These are phyloP conservation scores for Tetradesmus obliquus DNA, from an alignment of 139 green algal genomes.

Conservation along the genomic window DNA sequence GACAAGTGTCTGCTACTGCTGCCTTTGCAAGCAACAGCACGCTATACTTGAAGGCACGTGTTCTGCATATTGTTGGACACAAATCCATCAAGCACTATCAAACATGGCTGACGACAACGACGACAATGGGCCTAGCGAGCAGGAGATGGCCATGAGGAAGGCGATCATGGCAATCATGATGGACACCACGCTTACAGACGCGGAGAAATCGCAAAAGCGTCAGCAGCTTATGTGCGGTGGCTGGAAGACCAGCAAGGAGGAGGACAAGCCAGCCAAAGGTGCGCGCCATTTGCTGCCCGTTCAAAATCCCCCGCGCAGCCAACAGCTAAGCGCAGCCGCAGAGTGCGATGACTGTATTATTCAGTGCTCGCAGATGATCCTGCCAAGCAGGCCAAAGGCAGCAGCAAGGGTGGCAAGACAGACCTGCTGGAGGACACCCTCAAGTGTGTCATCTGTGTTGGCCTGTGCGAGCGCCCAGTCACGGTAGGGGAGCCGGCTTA, in stretches of 20 bases:
- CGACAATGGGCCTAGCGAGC: constrained; percentile 19
- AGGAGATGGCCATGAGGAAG: neutral
- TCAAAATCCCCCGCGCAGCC: neutral
- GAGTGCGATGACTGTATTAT: neutral
- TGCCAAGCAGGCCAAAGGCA: neutral
- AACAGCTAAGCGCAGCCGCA: neutral
- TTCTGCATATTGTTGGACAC: neutral
- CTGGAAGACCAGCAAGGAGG: constrained; percentile 51
- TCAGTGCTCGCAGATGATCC: neutral
- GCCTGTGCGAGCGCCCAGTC: constrained; percentile 89
- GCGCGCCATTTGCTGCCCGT: neutral
- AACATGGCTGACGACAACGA: neutral
- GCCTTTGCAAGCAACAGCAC: neutral
- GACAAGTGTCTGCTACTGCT: neutral
- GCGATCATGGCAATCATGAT: constrained; percentile 81
- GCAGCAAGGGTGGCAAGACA: neutral
- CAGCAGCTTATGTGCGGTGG: constrained; percentile 83
- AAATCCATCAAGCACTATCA: neutral
- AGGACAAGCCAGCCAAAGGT: constrained; percentile 51
- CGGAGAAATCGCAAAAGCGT: constrained; percentile 82
- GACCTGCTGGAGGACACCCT: constrained; percentile 83
- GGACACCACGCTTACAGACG: constrained; percentile 81
- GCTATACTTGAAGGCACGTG: neutral
- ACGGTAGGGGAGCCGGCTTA: constrained; percentile 70
- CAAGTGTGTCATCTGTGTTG: constrained; percentile 90